phyloP scores from a whole-genome alignment of 2,329 filamentous ascomycete genomes.

The Alternaria ethzedia region DNA sequence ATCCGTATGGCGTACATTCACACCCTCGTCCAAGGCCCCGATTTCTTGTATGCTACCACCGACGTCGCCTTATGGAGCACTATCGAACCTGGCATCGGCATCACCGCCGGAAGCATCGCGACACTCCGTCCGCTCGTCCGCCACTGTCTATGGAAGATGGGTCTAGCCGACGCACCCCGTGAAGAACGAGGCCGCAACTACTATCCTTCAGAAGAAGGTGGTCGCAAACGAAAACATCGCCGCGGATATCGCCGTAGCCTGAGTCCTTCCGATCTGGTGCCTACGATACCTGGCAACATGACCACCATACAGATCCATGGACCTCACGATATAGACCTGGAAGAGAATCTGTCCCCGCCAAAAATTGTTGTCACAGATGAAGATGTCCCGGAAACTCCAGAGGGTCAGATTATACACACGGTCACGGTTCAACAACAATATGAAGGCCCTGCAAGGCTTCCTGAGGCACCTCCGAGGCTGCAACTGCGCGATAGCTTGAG shows the following conservation, averaged over 20 bases:
- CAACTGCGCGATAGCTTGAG: constrained; percentile 29
- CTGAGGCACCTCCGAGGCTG: constrained; percentile 15
- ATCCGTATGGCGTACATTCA: constrained; percentile 55
- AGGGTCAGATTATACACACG: constrained; percentile 24
- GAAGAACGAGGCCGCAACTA: constrained; percentile 14
- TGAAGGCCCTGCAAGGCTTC: constrained; percentile 21
- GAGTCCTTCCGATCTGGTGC: constrained; percentile 24
- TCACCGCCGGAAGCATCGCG: constrained; percentile 56
- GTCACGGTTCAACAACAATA: constrained; percentile 25
- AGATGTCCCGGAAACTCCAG: neutral
- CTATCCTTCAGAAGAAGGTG: constrained; percentile 8
- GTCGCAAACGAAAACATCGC: constrained; percentile 18
- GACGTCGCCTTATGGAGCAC: constrained; percentile 51
- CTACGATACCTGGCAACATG: constrained; percentile 11
- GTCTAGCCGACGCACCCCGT: constrained; percentile 23
- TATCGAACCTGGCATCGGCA: constrained; percentile 46
- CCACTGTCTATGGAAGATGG: constrained; percentile 26
- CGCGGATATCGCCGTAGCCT: constrained; percentile 30
- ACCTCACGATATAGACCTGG: neutral
- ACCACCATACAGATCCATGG: constrained; percentile 20
- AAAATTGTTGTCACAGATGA: neutral
- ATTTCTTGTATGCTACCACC: constrained; percentile 50
- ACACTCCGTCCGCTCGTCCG: constrained; percentile 58
- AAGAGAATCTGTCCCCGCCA: neutral
- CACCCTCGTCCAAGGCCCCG: constrained; percentile 48